Conservation (phyloP, 2,329 filamentous ascomycete species). For the Zymoseptoria brevis region DNA sequence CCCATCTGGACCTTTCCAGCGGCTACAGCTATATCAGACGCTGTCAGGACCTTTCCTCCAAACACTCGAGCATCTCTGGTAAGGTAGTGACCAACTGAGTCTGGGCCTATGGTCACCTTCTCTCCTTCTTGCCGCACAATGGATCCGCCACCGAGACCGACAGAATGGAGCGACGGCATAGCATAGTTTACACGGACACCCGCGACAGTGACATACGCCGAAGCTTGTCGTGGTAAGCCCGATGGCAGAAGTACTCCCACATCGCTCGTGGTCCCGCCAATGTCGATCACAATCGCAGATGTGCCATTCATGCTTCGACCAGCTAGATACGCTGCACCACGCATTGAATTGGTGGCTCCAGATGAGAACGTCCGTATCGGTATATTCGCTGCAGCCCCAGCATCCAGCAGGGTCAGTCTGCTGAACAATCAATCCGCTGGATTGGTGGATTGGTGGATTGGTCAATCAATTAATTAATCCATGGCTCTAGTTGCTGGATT, state of each 20-base stretch:
- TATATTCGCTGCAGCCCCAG: conserved; percentile 38
- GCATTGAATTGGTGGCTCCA: conserved; percentile 47
- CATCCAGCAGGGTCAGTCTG: conserved; percentile 43
- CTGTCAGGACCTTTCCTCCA: conserved; percentile 46
- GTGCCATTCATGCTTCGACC: conserved; percentile 24
- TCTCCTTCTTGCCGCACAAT: conserved; percentile 30
- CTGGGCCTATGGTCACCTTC: conserved; percentile 45
- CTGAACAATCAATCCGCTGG: too few relatives aligned
- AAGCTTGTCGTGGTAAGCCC: conserved; percentile 54
- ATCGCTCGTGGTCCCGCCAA: conserved; percentile 59
- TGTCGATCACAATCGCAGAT: conserved; percentile 51
- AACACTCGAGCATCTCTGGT: conserved; percentile 44
- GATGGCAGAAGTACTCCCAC: conserved; percentile 52
- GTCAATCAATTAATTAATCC: too few relatives aligned
- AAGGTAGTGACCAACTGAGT: conserved; percentile 48
- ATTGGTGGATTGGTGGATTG: too few relatives aligned
- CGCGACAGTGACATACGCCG: conserved; percentile 53
- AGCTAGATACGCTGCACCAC: conserved; percentile 51
- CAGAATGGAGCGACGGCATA: conserved; percentile 42
- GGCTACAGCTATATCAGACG: conserved; percentile 45
- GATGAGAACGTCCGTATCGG: conserved; percentile 47
- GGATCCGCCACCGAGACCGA: conserved; percentile 51
- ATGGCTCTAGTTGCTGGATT: too few relatives aligned
- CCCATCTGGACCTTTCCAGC: conserved; percentile 22
- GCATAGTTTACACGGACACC: conserved; percentile 50